Conservation (phyloP, 78 protist genomes). For the Salpingoeca rosetta region DNA sequence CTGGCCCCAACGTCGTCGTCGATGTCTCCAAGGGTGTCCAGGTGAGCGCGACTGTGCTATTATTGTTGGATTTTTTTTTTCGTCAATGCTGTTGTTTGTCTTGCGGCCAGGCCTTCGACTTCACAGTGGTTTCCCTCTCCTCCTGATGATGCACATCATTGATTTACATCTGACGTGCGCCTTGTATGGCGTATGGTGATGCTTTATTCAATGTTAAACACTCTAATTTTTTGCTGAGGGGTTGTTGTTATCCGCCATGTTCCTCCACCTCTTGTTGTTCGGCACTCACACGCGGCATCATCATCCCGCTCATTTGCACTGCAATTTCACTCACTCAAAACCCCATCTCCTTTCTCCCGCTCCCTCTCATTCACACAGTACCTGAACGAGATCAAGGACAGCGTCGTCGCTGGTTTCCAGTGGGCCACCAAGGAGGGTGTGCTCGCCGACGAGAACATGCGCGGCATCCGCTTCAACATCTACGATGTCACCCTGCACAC, state of each 20-base stretch:
- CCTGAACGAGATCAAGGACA: constrained; percentile 94
- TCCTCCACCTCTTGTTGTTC: no score
- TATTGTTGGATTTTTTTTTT: neutral
- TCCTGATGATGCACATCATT: no score
- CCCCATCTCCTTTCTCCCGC: constrained; percentile 18
- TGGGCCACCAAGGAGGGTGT: constrained; percentile 93
- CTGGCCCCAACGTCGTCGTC: constrained; percentile 89
- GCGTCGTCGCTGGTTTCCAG: constrained; percentile 87
- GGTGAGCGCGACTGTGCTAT: neutral
- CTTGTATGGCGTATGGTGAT: neutral
- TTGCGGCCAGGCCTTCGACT: no score
- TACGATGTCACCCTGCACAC: constrained; percentile 93
- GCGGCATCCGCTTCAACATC: constrained; percentile 87
- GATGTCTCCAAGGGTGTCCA: constrained; percentile 72
- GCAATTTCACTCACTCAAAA: constrained; percentile 12
- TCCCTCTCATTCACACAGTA: constrained; percentile 71
- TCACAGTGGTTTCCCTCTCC: no score
- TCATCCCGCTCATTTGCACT: neutral
- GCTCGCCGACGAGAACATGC: constrained; percentile 86
- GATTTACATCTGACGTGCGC: no score
- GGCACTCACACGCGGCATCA: neutral
- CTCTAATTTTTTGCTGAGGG: neutral
- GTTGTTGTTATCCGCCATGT: neutral
- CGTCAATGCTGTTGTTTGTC: neutral
- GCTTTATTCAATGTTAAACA: neutral